Conservation (phyloP, 257 asterid species). For the Thymus mandschuricus region DNA sequence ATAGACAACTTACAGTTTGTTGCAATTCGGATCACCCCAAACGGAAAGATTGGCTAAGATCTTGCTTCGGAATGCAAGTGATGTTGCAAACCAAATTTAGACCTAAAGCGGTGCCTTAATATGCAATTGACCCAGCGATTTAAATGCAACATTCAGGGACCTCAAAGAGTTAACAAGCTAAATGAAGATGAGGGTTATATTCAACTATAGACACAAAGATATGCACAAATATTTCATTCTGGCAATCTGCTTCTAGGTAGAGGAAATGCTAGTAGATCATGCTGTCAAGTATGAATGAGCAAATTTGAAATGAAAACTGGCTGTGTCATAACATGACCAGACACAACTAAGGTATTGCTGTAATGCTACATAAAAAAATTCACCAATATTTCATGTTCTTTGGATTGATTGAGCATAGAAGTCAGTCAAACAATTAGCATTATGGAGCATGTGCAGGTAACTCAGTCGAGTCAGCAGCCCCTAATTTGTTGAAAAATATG, state of each 20-base stretch:
- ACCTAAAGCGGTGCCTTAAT: no score
- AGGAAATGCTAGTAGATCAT: neutral
- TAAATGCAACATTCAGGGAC: neutral
- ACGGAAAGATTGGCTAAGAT: no score
- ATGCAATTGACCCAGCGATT: no score
- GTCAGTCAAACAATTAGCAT: neutral
- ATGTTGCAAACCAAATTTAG: no score
- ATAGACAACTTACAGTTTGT: no score
- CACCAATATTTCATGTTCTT: neutral
- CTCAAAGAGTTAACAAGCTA: neutral
- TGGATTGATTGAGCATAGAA: neutral
- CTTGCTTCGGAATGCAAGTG: no score
- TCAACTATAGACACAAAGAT: slow-evolving; percentile 7
- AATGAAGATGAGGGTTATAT: neutral
- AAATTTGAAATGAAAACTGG: neutral
- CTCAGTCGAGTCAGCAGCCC: neutral
- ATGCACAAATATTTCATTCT: neutral
- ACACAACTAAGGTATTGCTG: neutral
- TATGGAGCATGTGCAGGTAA: neutral
- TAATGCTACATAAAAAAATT: neutral
- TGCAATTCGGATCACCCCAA: no score
- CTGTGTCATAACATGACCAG: neutral
- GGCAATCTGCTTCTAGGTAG: neutral
- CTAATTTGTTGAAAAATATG: neutral
- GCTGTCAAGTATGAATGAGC: neutral